Conservation (phyloP, 371 early-diverging fungal species). For the Haplosporangium sp. region DNA sequence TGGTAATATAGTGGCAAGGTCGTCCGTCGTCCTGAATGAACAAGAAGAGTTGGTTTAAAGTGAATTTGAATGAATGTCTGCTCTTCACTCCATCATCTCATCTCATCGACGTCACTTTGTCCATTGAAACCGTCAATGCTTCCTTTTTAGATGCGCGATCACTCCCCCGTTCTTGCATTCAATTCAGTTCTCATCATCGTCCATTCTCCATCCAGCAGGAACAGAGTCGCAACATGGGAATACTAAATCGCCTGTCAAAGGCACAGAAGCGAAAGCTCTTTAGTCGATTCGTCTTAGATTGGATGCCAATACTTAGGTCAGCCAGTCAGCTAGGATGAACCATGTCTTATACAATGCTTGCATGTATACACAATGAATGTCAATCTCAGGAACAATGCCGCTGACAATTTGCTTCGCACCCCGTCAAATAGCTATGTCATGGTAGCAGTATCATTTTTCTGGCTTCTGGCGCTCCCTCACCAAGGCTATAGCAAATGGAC, state of each 20-base stretch:
- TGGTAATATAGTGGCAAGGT: too few relatives aligned
- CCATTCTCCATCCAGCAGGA: not conserved
- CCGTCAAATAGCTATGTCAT: slow-evolving; percentile 54
- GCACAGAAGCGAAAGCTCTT: slow-evolving; percentile 34
- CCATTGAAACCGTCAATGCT: not conserved
- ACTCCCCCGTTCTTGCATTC: not conserved
- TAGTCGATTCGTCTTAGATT: slow-evolving; percentile 39
- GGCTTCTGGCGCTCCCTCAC: slow-evolving; percentile 65
- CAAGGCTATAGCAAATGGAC: slow-evolving; percentile 67
- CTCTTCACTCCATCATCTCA: too few relatives aligned
- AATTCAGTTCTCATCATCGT: slow-evolving; percentile 1
- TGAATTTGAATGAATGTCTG: too few relatives aligned
- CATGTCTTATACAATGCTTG: not conserved
- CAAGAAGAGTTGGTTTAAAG: too few relatives aligned
- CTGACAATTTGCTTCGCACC: not conserved
- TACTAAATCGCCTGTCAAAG: slow-evolving; percentile 42
- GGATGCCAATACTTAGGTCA: slow-evolving; percentile 49
- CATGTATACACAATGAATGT: too few relatives aligned
- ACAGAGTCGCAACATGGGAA: slow-evolving; percentile 25
- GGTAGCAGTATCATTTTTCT: slow-evolving; percentile 61
- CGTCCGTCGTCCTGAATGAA: too few relatives aligned
- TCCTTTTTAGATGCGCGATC: not conserved
- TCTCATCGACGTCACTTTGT: slow-evolving; percentile 7
- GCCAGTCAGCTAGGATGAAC: not conserved
- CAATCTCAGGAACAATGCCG: slow-evolving; percentile 1